A percentile compares a stretch with the other conserved stretches of the same genome.
Conservation (phyloP, 225 moss, liverwort and hornwort species). For the Neckera pumila region DNA sequence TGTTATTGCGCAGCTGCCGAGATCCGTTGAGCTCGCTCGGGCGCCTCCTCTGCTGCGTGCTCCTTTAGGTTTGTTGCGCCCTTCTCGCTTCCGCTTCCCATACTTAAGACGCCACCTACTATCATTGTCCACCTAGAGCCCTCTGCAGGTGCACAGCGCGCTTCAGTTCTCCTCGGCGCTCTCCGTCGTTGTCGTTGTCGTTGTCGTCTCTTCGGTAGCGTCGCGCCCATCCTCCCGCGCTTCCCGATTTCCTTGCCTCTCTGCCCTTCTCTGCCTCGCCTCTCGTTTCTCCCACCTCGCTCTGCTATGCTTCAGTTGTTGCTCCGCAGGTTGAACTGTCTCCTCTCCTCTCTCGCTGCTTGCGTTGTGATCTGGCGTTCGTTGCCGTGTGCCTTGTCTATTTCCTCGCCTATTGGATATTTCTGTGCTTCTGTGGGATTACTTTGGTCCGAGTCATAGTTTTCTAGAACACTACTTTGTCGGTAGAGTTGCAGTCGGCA, state of each 20-base stretch:
- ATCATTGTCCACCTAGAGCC: not conserved
- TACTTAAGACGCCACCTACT: conserved; percentile 5
- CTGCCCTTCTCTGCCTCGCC: not conserved
- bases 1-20: conserved; percentile 11
- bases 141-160: not conserved
- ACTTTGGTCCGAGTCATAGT: not conserved
- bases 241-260: not conserved
- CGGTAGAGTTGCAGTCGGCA: not conserved
- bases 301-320: not conserved
- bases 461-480: not conserved
- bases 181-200: not conserved
- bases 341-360: not conserved
- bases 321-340: not conserved
- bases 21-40: conserved; percentile 20
- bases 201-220: no score
- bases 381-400: not conserved
- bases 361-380: not conserved
- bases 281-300: not conserved
- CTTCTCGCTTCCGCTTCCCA: not conserved
- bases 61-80: not conserved
- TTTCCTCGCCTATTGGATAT: no score
- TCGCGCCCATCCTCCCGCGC: not conserved
- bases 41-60: not conserved
- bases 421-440: not conserved
- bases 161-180: not conserved